Evolutionary conservation across 129 eudicot genomes (phyloP).

Genomic region (Apium graveolens): DNA sequence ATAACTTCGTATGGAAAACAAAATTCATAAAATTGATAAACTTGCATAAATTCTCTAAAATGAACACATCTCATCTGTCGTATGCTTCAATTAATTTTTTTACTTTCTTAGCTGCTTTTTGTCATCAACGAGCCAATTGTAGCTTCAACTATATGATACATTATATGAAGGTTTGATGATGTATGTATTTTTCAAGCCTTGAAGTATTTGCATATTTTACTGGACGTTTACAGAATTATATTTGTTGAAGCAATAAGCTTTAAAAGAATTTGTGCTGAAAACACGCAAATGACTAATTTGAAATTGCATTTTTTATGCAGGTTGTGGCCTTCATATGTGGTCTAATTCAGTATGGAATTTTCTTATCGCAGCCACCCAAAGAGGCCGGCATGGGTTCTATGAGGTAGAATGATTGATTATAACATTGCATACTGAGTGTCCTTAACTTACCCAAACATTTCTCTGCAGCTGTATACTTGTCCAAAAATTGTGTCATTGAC

Average conservation of each 20-base stretch:
- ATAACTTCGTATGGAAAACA: neutral
- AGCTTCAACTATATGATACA: neutral
- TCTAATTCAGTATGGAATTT: conserved; percentile 56
- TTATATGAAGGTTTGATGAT: neutral
- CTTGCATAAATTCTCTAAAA: neutral
- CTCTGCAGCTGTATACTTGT: neutral
- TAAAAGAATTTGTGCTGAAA: neutral
- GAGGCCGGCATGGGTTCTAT: conserved; percentile 41
- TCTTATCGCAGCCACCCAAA: conserved; percentile 30
- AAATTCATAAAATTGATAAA: neutral
- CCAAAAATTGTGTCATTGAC: neutral
- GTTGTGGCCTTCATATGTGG: conserved; percentile 72
- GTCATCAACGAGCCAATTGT: neutral
- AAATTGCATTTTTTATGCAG: conserved; percentile 26
- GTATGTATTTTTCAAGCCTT: neutral
- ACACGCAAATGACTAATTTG: neutral
- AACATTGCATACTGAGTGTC: neutral
- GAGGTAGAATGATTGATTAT: conserved; percentile 38
- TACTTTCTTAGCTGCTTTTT: neutral
- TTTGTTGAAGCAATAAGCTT: neutral
- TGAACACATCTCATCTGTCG: neutral
- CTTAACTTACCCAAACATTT: neutral
- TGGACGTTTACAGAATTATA: neutral
- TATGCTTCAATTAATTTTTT: neutral
- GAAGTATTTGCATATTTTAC: neutral